These are phyloP conservation scores for Trypanosoma theileri DNA, from an alignment of 208 protist species.

Conservation along the genomic window DNA sequence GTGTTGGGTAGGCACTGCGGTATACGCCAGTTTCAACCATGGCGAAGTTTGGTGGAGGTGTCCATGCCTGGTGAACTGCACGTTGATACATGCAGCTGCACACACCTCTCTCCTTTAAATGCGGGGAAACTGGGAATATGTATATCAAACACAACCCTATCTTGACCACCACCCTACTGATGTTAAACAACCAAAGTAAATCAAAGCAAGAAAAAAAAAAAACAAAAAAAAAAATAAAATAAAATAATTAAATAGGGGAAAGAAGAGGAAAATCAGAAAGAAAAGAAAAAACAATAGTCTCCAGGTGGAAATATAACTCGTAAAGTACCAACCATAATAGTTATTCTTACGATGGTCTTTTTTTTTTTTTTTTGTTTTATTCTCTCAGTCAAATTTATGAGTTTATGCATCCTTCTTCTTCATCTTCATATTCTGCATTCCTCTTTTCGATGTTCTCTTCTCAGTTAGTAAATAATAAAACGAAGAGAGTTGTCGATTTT, in stretches of 20 bases:
- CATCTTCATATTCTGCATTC: no score
- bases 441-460: no score
- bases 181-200: no score
- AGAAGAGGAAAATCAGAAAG: not conserved
- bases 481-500: no score
- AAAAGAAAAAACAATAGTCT: not conserved
- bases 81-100: constrained; percentile 19
- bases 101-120: not conserved
- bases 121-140: not conserved
- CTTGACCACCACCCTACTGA: no score
- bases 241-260: not conserved
- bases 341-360: not conserved
- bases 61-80: constrained; percentile 23
- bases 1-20: constrained; percentile 80
- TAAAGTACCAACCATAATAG: not conserved
- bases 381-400: no score
- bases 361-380: constrained; percentile 5
- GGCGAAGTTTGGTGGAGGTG: constrained; percentile 78
- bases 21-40: constrained; percentile 78
- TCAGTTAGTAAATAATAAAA: no score
- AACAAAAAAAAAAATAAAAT: not conserved
- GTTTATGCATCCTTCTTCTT: no score
- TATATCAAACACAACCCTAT: no score
- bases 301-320: not conserved
- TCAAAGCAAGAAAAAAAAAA: not conserved